Base-by-base conservation (phyloP, 1,139 yeast species). In the Geotrichum fermentans region DNA sequence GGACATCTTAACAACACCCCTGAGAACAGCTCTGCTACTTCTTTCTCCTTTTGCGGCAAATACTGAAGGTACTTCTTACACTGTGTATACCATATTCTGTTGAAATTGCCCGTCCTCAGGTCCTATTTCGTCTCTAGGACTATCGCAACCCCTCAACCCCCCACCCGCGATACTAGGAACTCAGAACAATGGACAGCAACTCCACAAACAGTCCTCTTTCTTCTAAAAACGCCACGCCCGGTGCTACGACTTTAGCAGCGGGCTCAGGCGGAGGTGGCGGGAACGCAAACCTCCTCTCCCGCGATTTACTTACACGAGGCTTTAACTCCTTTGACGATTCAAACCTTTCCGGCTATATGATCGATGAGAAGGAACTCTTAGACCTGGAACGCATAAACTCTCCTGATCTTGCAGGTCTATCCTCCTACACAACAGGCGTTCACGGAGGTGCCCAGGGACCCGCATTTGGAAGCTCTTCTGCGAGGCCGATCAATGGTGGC, bases 291-390 rank as follows among this genome's bases (percentile, higher is more conserved):
- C 48, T 56, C 26, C 48, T 61, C 45, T 58, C 64, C 24, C 52
- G 65, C 43, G 57, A 53, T 26, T 55, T 58, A 26, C 50, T 60
- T 18, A 55, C 64, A 8, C 55, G 65, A 2, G 65, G 64, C 1
- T 60, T 60, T 50, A 54, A 50, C 51, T 56, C 64, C 17, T 63
- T 57, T 42, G 65, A 61, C 41, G 65, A 58, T 39, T 41, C 50
- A 14, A 50, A 43, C 47, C 36, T 50, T 14, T 53, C 59, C 13
- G 51, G 56, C 21, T 59, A 64, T 38, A 58, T 57, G 58, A 61
- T 64, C 33, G 65, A 61, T 42, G 67, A 64, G 40, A 54, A 58
- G 17, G 68, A 64, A 42, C 51, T 64, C 49, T 53, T 64, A 37
- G 66, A 62, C 40, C 50, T 62, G 30, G 64, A 61, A 24, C 54